phyloP scores from a whole-genome alignment of 2,329 filamentous ascomycete genomes.

The Mycocentrospora acerina region DNA sequence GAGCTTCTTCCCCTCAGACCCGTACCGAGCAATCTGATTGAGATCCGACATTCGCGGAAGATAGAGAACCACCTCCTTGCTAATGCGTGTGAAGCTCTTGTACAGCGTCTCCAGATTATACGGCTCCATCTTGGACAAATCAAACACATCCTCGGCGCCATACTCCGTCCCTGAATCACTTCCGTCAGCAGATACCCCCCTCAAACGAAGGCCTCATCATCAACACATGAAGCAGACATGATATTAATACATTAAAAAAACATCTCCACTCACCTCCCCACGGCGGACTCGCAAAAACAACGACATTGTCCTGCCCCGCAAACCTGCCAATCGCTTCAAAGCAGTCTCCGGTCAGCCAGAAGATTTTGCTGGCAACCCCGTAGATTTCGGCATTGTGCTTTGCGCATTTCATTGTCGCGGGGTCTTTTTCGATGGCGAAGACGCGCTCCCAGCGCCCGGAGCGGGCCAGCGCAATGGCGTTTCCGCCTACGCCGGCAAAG shows the following conservation, averaged over 20 bases:
- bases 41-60: conserved; percentile 64
- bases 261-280: conserved; percentile 73
- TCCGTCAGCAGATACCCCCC: too few species aligned
- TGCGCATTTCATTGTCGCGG: conserved; percentile 79
- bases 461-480: conserved; percentile 89
- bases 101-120: conserved; percentile 62
- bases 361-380: conserved; percentile 74
- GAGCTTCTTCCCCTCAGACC: conserved; percentile 33
- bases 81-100: conserved; percentile 38
- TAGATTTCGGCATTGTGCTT: conserved; percentile 90
- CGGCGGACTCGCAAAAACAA: conserved; percentile 72
- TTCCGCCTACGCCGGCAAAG: conserved; percentile 90
- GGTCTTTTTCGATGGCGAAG: conserved; percentile 85
- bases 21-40: conserved; percentile 41
- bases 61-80: conserved; percentile 68
- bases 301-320: conserved; percentile 53
- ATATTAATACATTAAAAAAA: too few species aligned
- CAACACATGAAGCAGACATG: too few species aligned
- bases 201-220: too few species aligned
- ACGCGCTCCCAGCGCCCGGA: conserved; percentile 78
- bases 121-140: conserved; percentile 83
- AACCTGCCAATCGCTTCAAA: conserved; percentile 68
- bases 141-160: conserved; percentile 69
- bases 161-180: conserved; percentile 60
- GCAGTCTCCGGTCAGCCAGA: conserved; percentile 84